Conservation (phyloP, 768 basidiomycete species). For the Tubosaeta sp. region DNA sequence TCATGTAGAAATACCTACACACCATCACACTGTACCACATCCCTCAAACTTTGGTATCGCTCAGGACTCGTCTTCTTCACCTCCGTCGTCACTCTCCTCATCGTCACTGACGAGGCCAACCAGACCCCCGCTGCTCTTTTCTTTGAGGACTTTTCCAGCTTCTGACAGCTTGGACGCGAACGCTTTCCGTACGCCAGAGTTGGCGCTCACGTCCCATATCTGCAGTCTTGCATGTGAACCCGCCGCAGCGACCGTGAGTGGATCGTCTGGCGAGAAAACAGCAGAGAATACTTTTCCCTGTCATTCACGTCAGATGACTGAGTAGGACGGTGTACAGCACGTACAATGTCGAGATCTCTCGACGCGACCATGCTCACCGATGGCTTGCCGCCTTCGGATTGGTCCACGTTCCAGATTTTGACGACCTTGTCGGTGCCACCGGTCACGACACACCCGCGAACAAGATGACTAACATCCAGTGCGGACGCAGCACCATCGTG, state of each 20-base stretch:
- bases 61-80: slow-evolving; percentile 54
- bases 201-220: slow-evolving; percentile 91
- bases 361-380: slow-evolving; percentile 82
- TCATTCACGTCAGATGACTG: slow-evolving; percentile 1
- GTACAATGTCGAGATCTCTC: slow-evolving; percentile 86
- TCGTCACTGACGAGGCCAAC: slow-evolving; percentile 66
- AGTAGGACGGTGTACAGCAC: slow-evolving; percentile 23
- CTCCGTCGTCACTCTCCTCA: slow-evolving; percentile 59
- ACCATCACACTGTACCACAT: slow-evolving; percentile 4
- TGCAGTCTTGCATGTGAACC: slow-evolving; percentile 93
- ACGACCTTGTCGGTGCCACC: slow-evolving; percentile 94
- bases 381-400: slow-evolving; percentile 55
- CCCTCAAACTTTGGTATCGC: slow-evolving; percentile 1
- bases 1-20: slow-evolving; percentile 65
- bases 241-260: slow-evolving; percentile 88
- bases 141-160: slow-evolving; percentile 64
- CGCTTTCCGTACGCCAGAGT: slow-evolving; percentile 74
- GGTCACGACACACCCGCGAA: slow-evolving; percentile 87
- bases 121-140: slow-evolving; percentile 62
- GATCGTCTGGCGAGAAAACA: slow-evolving; percentile 90
- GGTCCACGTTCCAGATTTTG: slow-evolving; percentile 94
- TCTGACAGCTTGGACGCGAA: slow-evolving; percentile 75
- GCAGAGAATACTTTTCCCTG: slow-evolving; percentile 97
- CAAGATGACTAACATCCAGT: slow-evolving; percentile 85
- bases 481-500: slow-evolving; percentile 90